These are phyloP conservation scores for Hypoxylon sp. DNA, from an alignment of 2,329 filamentous ascomycete genomes.

Conservation along the genomic window DNA sequence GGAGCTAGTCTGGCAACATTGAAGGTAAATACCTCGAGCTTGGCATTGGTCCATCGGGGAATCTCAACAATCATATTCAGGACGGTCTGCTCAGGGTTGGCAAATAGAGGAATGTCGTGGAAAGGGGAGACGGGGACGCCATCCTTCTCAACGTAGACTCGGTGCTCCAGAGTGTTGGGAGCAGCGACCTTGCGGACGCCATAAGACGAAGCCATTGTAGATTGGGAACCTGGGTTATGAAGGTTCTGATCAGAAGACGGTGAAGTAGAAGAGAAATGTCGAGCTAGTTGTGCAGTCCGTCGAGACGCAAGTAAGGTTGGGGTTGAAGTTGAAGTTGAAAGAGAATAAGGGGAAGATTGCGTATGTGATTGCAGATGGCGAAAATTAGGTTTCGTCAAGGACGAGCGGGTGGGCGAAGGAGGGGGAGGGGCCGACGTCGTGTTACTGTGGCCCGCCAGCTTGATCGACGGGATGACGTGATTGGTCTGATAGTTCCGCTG, in stretches of 20 bases:
- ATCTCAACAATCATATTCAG: slow-evolving; percentile 99
- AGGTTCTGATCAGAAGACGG: slow-evolving; percentile 42
- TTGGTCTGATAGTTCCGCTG: slow-evolving; percentile 47
- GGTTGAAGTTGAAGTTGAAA: slow-evolving; percentile 28
- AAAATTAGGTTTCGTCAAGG: slow-evolving; percentile 41
- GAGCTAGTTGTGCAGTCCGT: slow-evolving; percentile 67
- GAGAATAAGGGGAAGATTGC: slow-evolving; percentile 34
- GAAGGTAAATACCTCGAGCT: slow-evolving; percentile 85
- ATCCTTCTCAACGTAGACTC: slow-evolving; percentile 98
- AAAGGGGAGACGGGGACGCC: slow-evolving; percentile 93
- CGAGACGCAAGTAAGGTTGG: slow-evolving; percentile 59
- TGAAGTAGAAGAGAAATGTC: slow-evolving; percentile 62
- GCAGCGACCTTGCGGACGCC: slow-evolving; percentile 87
- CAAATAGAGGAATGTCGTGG: slow-evolving; percentile 98
- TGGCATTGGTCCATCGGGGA: slow-evolving; percentile 99
- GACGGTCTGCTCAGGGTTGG: slow-evolving; percentile 94
- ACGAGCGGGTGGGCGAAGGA: slow-evolving; percentile 42
- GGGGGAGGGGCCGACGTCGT: slow-evolving; percentile 52
- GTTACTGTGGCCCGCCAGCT: slow-evolving; percentile 48
- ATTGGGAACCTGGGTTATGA: slow-evolving; percentile 32
- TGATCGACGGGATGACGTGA: slow-evolving; percentile 48
- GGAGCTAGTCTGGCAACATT: slow-evolving; percentile 15
- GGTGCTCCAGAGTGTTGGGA: slow-evolving; percentile 95
- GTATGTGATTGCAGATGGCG: slow-evolving; percentile 35
- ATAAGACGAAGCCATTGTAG: slow-evolving; percentile 75